These are phyloP conservation scores for Leishmania major DNA, from an alignment of 208 protist species.

Conservation along the genomic window DNA sequence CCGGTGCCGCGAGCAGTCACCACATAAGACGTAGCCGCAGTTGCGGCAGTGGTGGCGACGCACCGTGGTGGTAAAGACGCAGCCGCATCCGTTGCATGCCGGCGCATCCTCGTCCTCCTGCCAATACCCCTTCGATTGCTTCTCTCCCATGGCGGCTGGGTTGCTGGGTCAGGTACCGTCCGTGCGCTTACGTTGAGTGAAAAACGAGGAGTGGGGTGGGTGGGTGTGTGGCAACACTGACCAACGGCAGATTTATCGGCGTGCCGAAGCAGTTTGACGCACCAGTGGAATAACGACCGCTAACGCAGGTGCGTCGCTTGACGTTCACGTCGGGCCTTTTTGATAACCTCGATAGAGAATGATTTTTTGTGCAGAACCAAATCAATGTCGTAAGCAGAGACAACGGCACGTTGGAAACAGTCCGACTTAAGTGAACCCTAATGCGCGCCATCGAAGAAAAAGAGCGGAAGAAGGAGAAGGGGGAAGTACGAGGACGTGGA, in stretches of 20 bases:
- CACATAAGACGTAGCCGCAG: constrained; percentile 94
- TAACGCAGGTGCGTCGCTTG: not conserved
- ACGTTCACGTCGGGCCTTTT: not conserved
- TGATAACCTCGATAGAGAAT: not conserved
- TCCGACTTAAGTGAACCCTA: not conserved
- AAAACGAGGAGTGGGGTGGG: too few relatives aligned
- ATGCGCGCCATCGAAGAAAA: not conserved
- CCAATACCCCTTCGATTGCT: constrained; percentile 81
- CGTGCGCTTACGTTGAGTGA: not conserved
- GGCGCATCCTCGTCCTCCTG: constrained; percentile 84
- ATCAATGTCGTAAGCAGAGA: too few relatives aligned
- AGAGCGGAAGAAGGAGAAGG: not conserved
- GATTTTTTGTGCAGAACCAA: not conserved
- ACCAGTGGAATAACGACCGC: not conserved
- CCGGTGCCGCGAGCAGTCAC: constrained; percentile 73
- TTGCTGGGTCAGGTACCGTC: not conserved
- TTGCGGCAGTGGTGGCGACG: constrained; percentile 94
- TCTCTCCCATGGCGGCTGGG: constrained; percentile 45
- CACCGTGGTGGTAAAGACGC: constrained; percentile 67
- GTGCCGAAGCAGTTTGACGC: not conserved
- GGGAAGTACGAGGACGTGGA: not conserved
- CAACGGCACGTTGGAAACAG: not conserved
- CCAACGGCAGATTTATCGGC: not conserved
- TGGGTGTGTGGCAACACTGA: not conserved
- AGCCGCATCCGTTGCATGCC: constrained; percentile 77